A percentile compares a stretch with the other conserved stretches of the same genome.
These are phyloP conservation scores for Zea luxurians DNA, from an alignment of 176 grass and related monocot species.

Conservation along the genomic window DNA sequence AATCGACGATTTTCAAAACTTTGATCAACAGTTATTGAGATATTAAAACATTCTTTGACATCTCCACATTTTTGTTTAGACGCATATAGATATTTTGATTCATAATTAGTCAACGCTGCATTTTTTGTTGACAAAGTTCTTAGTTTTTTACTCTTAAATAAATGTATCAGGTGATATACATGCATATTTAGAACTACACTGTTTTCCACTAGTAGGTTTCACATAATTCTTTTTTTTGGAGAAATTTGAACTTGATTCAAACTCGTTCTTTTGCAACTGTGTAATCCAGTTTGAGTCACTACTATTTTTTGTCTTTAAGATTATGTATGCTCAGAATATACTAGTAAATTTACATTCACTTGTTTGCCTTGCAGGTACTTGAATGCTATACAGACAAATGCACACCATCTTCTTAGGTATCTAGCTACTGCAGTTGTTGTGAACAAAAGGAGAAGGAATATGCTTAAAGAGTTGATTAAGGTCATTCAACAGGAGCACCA, in stretches of 20 bases:
- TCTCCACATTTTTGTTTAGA: not conserved
- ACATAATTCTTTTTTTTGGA: not conserved
- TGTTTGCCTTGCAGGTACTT: slow-evolving; percentile 56
- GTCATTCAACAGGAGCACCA: slow-evolving; percentile 96
- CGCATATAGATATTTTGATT: not conserved
- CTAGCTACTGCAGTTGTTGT: slow-evolving; percentile 84
- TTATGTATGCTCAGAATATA: not conserved
- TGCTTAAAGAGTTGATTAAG: slow-evolving; percentile 95
- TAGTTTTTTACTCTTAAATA: not conserved
- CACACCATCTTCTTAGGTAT: slow-evolving; percentile 82
- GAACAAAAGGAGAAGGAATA: slow-evolving; percentile 95
- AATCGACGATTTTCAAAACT: too few species aligned
- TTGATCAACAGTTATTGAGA: not conserved
- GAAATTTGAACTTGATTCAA: not conserved
- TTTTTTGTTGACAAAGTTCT: not conserved
- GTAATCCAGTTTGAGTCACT: not conserved
- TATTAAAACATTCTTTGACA: not conserved
- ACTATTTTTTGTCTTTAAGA: slow-evolving; percentile 4
- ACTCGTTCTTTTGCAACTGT: not conserved
- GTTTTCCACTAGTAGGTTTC: not conserved
- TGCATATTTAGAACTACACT: not conserved
- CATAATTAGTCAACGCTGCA: not conserved
- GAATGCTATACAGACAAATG: slow-evolving; percentile 92
- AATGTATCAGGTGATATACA: not conserved
- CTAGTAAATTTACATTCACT: not conserved